Conservation (phyloP, 768 basidiomycete genomes). For the Xerocomus potaroensis region DNA sequence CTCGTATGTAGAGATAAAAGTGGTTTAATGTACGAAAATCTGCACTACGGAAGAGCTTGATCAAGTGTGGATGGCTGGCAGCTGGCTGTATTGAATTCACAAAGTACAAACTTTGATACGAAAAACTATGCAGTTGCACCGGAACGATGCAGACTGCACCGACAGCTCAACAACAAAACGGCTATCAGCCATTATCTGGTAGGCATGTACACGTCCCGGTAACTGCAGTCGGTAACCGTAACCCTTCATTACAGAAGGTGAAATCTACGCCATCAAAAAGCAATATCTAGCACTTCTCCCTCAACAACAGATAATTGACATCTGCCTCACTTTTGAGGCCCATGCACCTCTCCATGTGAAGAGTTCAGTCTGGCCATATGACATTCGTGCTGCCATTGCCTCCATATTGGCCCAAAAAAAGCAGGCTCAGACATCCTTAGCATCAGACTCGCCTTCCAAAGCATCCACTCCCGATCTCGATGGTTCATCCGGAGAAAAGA, state of each 20-base stretch:
- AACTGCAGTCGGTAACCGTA: conserved; percentile 6
- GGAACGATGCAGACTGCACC: conserved; percentile 57
- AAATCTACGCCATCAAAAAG: conserved; percentile 59
- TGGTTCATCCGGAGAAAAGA: conserved; percentile 12
- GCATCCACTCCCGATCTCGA: conserved; percentile 12
- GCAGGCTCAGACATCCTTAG: conserved; percentile 14
- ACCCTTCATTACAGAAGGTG: conserved; percentile 32
- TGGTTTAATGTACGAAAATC: conserved; percentile 1
- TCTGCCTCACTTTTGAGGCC: conserved; percentile 68
- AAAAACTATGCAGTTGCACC: conserved; percentile 68
- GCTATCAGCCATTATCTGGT: conserved; percentile 35
- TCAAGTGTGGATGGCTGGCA: too few relatives aligned
- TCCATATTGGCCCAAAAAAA: conserved; percentile 36
- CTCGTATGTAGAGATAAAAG: neutral
- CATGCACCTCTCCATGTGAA: conserved; percentile 64
- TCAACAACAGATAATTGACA: conserved; percentile 70
- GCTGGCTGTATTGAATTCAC: neutral
- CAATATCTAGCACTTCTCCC: conserved; percentile 67
- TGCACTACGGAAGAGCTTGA: too few relatives aligned
- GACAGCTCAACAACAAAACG: conserved; percentile 36
- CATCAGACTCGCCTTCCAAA: conserved; percentile 7
- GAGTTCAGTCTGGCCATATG: conserved; percentile 67
- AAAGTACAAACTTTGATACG: conserved; percentile 50
- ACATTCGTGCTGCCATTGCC: conserved; percentile 62
- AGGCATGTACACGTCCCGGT: conserved; percentile 24